These are phyloP conservation scores for Suillus decipiens DNA, from an alignment of 768 basidiomycete genomes.

Conservation along the genomic window DNA sequence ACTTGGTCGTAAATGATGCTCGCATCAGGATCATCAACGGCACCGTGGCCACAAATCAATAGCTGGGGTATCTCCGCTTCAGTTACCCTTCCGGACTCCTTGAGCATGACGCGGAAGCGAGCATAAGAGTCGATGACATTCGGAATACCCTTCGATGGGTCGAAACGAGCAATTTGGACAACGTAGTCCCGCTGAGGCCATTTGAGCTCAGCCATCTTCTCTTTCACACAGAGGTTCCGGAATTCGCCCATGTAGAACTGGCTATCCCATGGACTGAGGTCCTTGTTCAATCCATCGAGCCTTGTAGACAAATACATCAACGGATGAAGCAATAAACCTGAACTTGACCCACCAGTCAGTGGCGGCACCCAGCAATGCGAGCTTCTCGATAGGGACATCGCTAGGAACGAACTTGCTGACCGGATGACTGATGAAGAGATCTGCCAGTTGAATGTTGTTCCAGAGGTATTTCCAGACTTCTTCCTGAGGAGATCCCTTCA, in stretches of 20 bases:
- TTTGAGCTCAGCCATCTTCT: conserved; percentile 76
- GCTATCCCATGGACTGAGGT: conserved; percentile 77
- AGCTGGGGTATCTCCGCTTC: conserved; percentile 66
- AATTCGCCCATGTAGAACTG: conserved; percentile 91
- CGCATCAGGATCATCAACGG: conserved; percentile 94
- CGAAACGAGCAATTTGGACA: conserved; percentile 93
- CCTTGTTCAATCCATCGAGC: conserved; percentile 95
- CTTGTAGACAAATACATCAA: conserved; percentile 35
- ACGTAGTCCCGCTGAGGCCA: conserved; percentile 87
- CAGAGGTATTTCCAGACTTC: conserved; percentile 95
- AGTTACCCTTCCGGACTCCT: conserved; percentile 42
- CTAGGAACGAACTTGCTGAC: conserved; percentile 93
- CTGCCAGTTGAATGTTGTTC: conserved; percentile 87
- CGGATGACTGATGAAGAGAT: conserved; percentile 93
- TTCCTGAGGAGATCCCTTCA: conserved; percentile 79
- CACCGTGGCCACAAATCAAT: conserved; percentile 86
- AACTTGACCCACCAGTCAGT: conserved; percentile 67
- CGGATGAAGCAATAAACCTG: conserved; percentile 7
- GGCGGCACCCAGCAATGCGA: conserved; percentile 77
- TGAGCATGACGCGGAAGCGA: conserved; percentile 72
- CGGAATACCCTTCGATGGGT: conserved; percentile 83
- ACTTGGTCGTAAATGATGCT: conserved; percentile 87
- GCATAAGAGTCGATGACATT: conserved; percentile 87
- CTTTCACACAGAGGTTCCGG: conserved; percentile 70
- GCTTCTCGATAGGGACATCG: conserved; percentile 71